Evolutionary conservation across 2,329 filamentous ascomycete species (phyloP), one percentile per base, ranked within the genome.

Genomic region (Neonectria coccinea): DNA sequence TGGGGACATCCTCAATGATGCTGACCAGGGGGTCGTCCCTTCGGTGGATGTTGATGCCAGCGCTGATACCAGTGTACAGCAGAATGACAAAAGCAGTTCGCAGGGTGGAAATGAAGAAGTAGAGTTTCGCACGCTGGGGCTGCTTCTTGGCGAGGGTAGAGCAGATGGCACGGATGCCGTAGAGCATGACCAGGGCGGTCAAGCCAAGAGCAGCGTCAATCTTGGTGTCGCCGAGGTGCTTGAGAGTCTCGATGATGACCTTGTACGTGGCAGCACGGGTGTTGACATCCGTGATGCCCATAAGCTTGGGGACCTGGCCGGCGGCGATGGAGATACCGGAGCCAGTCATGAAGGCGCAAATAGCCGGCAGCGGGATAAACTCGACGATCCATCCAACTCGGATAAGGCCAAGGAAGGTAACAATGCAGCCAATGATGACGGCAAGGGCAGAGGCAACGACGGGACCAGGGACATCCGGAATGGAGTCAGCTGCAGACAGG

Each of bases 1-100:
- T 84, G 51, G 92, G 92, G 5, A 96, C 92, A 12, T 79, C 79
- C 14, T 89, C 88, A 1, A 95, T 81, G 47, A 94, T 86, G 62
- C 80, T 84, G 77, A 94, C 90, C 33, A 81, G 81, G 4, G 89
- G 86, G 10, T 89, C 73, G n/a, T 79, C 75, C 59, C 77, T 83
- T 68, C 84, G 84, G 67, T 90, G 78, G 33, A 90, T 79, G 76
- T 93, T 93, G 69, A 87, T 86, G 9, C 91, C 85, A 67, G 87
- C 92, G 78, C 91, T 92, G 76, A 95, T 91, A 71, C 92, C 82
- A 8, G 91, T 92, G 79, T 94, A 95, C 2, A 96, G 84, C 48
- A 95, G 80, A 66, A 96, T 93, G 70, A 94, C 90, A 74, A 96
- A 94, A 1, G 88, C 91, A 5, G 92, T 93, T 41, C 92, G 89